These are phyloP conservation scores for Plantago ovata DNA, from an alignment of 257 asterid species.

Conservation along the genomic window DNA sequence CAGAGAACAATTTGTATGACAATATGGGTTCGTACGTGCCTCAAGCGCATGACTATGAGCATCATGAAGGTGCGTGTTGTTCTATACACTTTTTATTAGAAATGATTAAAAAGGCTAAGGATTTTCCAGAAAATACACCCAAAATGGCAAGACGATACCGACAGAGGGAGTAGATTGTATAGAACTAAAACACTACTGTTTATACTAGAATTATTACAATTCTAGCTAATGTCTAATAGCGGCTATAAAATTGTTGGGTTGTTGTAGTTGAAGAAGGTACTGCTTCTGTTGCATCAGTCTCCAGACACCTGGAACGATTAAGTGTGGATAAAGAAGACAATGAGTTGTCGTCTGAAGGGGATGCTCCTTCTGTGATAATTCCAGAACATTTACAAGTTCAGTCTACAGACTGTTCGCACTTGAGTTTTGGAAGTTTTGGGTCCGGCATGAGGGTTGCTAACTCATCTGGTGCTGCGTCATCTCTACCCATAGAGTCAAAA, in stretches of 20 bases:
- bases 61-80: conserved; percentile 44
- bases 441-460: conserved; percentile 34
- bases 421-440: conserved; percentile 88
- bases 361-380: conserved; percentile 61
- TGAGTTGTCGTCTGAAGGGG: conserved; percentile 40
- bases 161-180: too few relatives aligned
- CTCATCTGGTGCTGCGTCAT: conserved; percentile 41
- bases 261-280: conserved; percentile 56
- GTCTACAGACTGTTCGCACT: conserved; percentile 73
- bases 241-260: conserved; percentile 14
- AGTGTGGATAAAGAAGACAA: conserved; percentile 48
- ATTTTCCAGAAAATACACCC: too few relatives aligned
- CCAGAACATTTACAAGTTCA: conserved; percentile 85
- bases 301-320: conserved; percentile 53
- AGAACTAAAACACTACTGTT: too few relatives aligned
- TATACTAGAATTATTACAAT: too few relatives aligned
- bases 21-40: conserved; percentile 41
- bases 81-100: neutral
- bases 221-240: neutral
- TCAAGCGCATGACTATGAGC: conserved; percentile 38
- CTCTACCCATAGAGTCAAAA: conserved; percentile 39
- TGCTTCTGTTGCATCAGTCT: conserved; percentile 44
- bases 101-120: neutral
- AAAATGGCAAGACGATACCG: too few relatives aligned
- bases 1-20: conserved; percentile 39